phyloP scores from a whole-genome alignment of 73 alveolate genomes.

The Stentor coeruleus region DNA sequence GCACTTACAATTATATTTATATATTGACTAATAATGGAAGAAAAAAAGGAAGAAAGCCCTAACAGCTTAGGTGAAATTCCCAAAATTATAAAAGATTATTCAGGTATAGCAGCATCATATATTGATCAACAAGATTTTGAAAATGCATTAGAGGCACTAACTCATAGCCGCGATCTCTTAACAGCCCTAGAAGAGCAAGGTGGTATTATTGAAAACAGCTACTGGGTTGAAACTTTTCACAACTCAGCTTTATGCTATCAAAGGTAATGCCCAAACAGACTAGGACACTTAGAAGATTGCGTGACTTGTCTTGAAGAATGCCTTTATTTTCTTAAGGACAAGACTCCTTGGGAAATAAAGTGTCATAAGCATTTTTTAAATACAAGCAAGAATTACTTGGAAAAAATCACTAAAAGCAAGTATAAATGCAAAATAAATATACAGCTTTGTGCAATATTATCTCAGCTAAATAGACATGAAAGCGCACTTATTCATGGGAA shows the following conservation, averaged over 20 bases:
- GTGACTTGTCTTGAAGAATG: conserved; percentile 68
- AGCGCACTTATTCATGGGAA: conserved; percentile 84
- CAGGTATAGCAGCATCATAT: background rate
- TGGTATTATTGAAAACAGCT: background rate
- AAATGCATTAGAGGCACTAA: conserved; percentile 49
- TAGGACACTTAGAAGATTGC: conserved; percentile 61
- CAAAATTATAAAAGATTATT: conserved; percentile 1
- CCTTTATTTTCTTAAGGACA: conserved; percentile 30
- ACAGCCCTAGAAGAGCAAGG: conserved; percentile 46
- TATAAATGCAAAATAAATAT: conserved; percentile 79
- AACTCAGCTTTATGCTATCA: conserved; percentile 36
- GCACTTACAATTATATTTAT: too few species aligned
- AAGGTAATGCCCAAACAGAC: conserved; percentile 26
- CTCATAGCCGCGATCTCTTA: conserved; percentile 43
- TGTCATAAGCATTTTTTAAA: background rate
- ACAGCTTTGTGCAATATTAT: conserved; percentile 87
- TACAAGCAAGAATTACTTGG: conserved; percentile 10
- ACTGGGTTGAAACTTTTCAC: conserved; percentile 17
- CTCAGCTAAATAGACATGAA: conserved; percentile 71
- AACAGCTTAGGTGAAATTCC: background rate
- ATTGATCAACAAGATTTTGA: conserved; percentile 49
- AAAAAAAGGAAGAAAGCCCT: background rate
- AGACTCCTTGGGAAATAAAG: conserved; percentile 17
- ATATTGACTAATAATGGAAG: conserved; percentile 8
- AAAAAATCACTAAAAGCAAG: conserved; percentile 62